phyloP scores from a whole-genome alignment of 331 rosid species.

The Phaseolus coccineus region DNA sequence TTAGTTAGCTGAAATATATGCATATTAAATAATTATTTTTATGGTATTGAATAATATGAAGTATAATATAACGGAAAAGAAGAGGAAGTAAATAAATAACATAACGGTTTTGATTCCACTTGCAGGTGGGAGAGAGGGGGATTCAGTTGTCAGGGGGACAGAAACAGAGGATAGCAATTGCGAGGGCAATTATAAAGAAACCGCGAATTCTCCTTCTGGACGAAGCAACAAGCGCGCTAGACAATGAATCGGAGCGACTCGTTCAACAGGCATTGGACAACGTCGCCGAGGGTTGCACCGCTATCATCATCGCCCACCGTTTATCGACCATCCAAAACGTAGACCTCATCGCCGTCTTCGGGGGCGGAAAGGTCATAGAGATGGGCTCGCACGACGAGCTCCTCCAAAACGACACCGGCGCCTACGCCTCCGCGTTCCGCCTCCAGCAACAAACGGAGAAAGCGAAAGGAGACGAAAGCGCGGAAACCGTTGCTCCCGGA shows the following conservation, averaged over 20 bases:
- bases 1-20: too few species aligned
- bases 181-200: slow-evolving; percentile 51
- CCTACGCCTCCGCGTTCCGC: slow-evolving; percentile 58
- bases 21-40: too few species aligned
- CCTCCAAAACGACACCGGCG: slow-evolving; percentile 45
- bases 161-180: slow-evolving; percentile 56
- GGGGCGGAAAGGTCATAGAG: slow-evolving; percentile 57
- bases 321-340: slow-evolving; percentile 49
- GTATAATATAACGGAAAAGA: too few species aligned
- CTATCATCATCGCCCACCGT: slow-evolving; percentile 52
- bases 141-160: slow-evolving; percentile 57
- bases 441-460: slow-evolving; percentile 58
- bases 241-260: slow-evolving; percentile 42
- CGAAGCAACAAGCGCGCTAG: slow-evolving; percentile 58
- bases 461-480: slow-evolving; percentile 25
- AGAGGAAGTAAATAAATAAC: neutral
- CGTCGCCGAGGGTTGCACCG: slow-evolving; percentile 37
- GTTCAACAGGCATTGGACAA: slow-evolving; percentile 53
- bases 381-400: slow-evolving; percentile 65
- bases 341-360: slow-evolving; percentile 56
- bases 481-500: slow-evolving; percentile 21
- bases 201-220: slow-evolving; percentile 50
- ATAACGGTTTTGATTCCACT: neutral
- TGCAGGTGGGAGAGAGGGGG: slow-evolving; percentile 54
- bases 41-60: too few species aligned